phyloP scores from a whole-genome alignment of 768 basidiomycete species.

The Mycena crocata region DNA sequence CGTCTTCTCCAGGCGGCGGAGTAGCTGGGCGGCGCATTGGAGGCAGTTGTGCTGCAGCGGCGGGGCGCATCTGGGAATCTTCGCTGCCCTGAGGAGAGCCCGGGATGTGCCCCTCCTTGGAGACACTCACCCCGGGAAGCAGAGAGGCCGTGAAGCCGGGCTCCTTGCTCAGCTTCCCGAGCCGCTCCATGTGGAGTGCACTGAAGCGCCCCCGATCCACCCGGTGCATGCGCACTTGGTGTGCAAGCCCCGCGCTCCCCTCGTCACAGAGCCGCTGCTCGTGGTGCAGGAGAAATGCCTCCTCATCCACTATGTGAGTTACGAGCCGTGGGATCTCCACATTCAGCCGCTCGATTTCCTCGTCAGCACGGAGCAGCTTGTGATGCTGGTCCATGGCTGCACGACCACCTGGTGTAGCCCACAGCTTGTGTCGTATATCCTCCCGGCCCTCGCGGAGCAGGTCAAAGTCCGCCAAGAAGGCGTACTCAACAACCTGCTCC shows the following conservation, averaged over 20 bases:
- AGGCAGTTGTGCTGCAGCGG: no score
- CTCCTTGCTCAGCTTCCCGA: slow-evolving; percentile 6
- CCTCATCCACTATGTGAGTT: not conserved
- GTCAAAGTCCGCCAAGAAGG: no score
- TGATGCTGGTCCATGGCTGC: not conserved
- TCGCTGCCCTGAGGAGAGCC: no score
- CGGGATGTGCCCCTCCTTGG: no score
- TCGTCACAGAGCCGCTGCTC: not conserved
- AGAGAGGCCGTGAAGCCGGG: slow-evolving; percentile 17
- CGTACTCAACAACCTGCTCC: not conserved
- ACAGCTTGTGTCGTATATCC: not conserved
- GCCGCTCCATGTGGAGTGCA: not conserved
- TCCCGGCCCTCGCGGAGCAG: no score
- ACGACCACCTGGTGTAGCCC: not conserved
- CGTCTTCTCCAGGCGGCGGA: no score
- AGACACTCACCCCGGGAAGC: slow-evolving; percentile 4
- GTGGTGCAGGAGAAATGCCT: not conserved
- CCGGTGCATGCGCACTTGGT: not conserved
- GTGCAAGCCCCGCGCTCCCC: not conserved
- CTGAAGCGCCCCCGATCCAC: slow-evolving; percentile 16
- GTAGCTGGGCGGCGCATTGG: no score
- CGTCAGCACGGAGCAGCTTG: not conserved
- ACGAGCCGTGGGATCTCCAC: not conserved
- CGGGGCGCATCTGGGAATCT: no score
- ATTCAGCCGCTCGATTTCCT: not conserved